phyloP scores from a whole-genome alignment of 345 rosid species.

The Combretum micranthum region DNA sequence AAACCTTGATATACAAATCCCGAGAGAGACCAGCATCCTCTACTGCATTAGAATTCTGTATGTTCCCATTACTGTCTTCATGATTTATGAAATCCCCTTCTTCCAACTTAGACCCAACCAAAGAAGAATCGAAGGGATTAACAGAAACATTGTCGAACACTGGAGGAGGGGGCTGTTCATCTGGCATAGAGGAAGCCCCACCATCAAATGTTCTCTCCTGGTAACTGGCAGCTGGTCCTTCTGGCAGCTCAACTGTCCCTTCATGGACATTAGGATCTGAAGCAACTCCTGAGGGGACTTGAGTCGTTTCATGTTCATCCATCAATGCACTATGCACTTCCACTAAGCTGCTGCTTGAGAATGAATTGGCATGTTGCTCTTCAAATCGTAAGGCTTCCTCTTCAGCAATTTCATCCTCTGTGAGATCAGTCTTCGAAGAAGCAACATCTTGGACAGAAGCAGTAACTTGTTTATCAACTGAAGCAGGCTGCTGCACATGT shows the following conservation, averaged over 20 bases:
- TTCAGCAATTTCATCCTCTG: background rate
- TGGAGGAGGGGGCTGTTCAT: constrained; percentile 11
- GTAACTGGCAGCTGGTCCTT: constrained; percentile 8
- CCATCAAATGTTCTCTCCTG: constrained; percentile 13
- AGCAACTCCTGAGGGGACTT: constrained; percentile 16
- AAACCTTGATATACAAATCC: no score
- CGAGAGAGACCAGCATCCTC: constrained; percentile 14
- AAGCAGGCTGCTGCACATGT: no score
- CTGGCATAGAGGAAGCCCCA: constrained; percentile 6
- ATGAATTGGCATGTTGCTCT: constrained; percentile 10
- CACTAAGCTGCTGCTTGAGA: constrained; percentile 9
- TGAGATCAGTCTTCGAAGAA: background rate
- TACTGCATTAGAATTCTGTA: constrained; percentile 22
- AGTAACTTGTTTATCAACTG: no score
- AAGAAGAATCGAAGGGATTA: constrained; percentile 17
- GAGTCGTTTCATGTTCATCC: constrained; percentile 31
- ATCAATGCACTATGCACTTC: constrained; percentile 13
- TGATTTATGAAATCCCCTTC: constrained; percentile 26
- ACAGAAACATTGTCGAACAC: constrained; percentile 19
- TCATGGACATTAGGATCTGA: constrained; percentile 21
- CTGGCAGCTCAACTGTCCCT: background rate
- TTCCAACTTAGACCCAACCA: constrained; percentile 30
- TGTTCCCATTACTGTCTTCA: constrained; percentile 22
- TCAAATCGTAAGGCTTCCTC: constrained; percentile 5
- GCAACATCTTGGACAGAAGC: background rate